Conservation (phyloP, 208 protist genomes). For the Crithidia mellificae region DNA sequence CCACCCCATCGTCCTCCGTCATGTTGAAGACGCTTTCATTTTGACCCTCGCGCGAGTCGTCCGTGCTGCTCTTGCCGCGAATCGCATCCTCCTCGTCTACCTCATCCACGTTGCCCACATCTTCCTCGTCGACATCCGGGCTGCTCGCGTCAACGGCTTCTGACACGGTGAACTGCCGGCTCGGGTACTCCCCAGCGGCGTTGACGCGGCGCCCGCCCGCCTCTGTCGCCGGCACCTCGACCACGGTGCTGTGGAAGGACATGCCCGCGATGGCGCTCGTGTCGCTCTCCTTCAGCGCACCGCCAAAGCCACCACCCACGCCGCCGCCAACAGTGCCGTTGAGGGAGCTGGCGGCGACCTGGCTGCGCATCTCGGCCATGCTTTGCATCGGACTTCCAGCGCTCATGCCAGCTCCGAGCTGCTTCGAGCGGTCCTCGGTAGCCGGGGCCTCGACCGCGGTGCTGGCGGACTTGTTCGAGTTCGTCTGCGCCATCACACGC, state of each 20-base stretch:
- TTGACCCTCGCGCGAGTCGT: slow-evolving; percentile 39
- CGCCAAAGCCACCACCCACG: too few species aligned
- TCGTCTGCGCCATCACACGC: slow-evolving; percentile 35
- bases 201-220: slow-evolving; percentile 1
- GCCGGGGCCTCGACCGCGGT: slow-evolving; percentile 44
- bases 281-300: slow-evolving; percentile 9
- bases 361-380: neutral
- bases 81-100: slow-evolving; percentile 27
- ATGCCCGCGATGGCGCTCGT: slow-evolving; percentile 2
- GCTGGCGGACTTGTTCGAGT: slow-evolving; percentile 34
- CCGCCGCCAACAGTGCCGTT: too few species aligned
- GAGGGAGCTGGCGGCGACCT: neutral
- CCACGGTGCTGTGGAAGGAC: slow-evolving; percentile 28
- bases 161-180: neutral
- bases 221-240: slow-evolving; percentile 23
- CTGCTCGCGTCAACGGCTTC: slow-evolving; percentile 9
- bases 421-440: slow-evolving; percentile 28
- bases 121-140: slow-evolving; percentile 21
- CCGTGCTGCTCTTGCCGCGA: slow-evolving; percentile 23
- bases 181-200: slow-evolving; percentile 1
- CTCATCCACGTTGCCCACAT: slow-evolving; percentile 23
- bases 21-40: slow-evolving; percentile 51
- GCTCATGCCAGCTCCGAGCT: slow-evolving; percentile 6
- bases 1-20: slow-evolving; percentile 35
- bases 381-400: slow-evolving; percentile 18